Base-by-base conservation (phyloP, 768 basidiomycete genomes). In the Steccherinum ochraceum region DNA sequence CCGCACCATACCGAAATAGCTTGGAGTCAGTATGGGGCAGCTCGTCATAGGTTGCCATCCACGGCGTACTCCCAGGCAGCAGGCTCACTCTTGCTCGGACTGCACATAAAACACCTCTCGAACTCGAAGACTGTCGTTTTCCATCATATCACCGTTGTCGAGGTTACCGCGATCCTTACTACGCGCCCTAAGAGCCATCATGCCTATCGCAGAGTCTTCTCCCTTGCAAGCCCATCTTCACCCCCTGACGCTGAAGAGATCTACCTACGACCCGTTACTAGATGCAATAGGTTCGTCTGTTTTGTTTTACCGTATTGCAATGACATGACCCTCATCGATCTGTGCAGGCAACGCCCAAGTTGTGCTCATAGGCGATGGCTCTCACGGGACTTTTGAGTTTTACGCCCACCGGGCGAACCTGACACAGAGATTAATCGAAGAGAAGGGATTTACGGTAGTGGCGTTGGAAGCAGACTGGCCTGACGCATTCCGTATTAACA, bases 381-480 rank as follows among this genome's bases (percentile, higher is more conserved):
- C 62, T 23, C 66, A 65, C 52, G 64, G 63, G 24, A 64, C 64
- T 12, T 64, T 58, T 44, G 61, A 65, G 46, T 64, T 66, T 52
- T 65, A 67, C 47, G 52, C 57, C 18, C 58, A 64, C 46, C 61
- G 64, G 10, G 66, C 63, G 24, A 62, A 59, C 45, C 55, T 64
- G 41, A 66, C 62, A 20, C 58, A 62, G 43, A 60, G 58, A 12
- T 55, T 66, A 35, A 61, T 64, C 53, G 57, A 60, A 49, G 58
- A 64, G 44, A 61, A 63, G 49, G 61, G 60, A 40, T 67, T 65
- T 53, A 61, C 58, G 12, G 58, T 59, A 16, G 55, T 63, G 10
- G 61, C 63, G 16, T 54, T 61, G 13, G 64, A 65, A 51, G 64
- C 64, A 30, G 64, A 65, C 54, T 67, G 63, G 63, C 64, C 65